Conservation (phyloP, 108 stramenopile species). For the Nitzschia sp. region DNA sequence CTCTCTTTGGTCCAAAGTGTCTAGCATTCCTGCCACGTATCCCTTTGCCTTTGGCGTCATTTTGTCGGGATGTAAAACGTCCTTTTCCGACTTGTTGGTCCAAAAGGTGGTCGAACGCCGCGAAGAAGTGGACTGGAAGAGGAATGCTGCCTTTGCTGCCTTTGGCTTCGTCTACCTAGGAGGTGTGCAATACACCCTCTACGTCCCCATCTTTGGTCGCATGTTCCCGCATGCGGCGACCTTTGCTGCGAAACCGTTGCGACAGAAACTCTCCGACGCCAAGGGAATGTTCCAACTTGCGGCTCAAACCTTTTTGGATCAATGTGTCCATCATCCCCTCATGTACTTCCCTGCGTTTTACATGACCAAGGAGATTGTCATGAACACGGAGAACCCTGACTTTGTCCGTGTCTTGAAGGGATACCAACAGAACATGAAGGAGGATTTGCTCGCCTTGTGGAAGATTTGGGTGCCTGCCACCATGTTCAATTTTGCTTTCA, state of each 20-base stretch:
- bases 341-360: slow-evolving; percentile 94
- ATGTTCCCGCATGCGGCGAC: slow-evolving; percentile 73
- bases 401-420: slow-evolving; percentile 46
- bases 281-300: slow-evolving; percentile 47
- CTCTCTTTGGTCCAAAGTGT: slow-evolving; percentile 33
- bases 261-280: slow-evolving; percentile 71
- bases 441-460: slow-evolving; percentile 79
- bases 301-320: slow-evolving; percentile 45
- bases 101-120: slow-evolving; percentile 80
- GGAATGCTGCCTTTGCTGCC: slow-evolving; percentile 86
- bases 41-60: slow-evolving; percentile 85
- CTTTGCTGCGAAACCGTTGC: slow-evolving; percentile 66
- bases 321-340: slow-evolving; percentile 82
- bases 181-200: slow-evolving; percentile 76
- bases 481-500: slow-evolving; percentile 86
- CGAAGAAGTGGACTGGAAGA: slow-evolving; percentile 79
- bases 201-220: slow-evolving; percentile 80
- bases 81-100: slow-evolving; percentile 73
- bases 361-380: slow-evolving; percentile 74
- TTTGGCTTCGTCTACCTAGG: slow-evolving; percentile 89
- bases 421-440: slow-evolving; percentile 70
- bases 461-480: slow-evolving; percentile 87
- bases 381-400: slow-evolving; percentile 55
- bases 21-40: slow-evolving; percentile 54
- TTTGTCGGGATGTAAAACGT: slow-evolving; percentile 79